Evolutionary conservation across 768 basidiomycete species (phyloP).

Genomic region (Gelatoporia subvermispora): DNA sequence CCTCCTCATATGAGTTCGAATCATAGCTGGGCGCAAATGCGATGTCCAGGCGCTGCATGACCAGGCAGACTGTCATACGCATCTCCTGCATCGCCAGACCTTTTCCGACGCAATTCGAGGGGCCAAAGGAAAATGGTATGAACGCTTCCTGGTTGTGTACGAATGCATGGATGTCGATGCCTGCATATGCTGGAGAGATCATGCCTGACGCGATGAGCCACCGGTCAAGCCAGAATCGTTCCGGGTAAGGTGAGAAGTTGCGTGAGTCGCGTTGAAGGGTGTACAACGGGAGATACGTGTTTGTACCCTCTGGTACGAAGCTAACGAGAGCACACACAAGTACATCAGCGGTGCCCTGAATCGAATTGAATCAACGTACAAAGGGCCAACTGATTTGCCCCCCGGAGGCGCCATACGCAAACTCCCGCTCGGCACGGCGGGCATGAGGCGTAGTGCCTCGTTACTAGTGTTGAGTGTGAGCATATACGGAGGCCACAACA

Average conservation of each 20-base stretch:
- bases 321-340: no score
- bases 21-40: conserved; percentile 12
- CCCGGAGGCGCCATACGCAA: conserved; percentile 22
- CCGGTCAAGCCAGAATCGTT: conserved; percentile 39
- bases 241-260: conserved; percentile 39
- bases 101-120: conserved; percentile 8
- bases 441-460: conserved; percentile 38
- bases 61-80: conserved; percentile 4
- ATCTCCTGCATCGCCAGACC: conserved; percentile 7
- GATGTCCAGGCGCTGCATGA: conserved; percentile 8
- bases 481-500: conserved; percentile 3
- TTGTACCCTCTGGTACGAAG: conserved; percentile 17
- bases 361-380: conserved; percentile 19
- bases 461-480: conserved; percentile 28
- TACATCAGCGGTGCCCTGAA: no score
- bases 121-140: conserved; percentile 9
- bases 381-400: conserved; percentile 30
- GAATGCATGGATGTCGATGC: neutral
- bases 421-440: conserved; percentile 36
- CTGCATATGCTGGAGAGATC: no score
- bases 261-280: conserved; percentile 41
- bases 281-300: conserved; percentile 35
- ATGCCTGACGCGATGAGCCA: conserved; percentile 24
- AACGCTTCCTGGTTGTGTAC: conserved; percentile 11
- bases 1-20: conserved; percentile 26